Base-by-base conservation (phyloP, 1,284 basidiomycete species). In the Leccinum angustisporum region DNA sequence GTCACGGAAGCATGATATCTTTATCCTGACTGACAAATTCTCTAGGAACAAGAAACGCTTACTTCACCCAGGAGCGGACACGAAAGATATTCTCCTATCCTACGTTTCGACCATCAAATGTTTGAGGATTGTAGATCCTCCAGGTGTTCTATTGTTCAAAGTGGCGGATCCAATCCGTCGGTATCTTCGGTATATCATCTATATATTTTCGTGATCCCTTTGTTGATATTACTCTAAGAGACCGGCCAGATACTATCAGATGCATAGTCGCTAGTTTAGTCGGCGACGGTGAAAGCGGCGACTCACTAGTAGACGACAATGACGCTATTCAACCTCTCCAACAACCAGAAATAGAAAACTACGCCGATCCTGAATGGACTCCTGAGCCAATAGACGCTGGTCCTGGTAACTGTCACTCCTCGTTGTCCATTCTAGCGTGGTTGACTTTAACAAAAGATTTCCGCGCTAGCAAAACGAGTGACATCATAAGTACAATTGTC, bases 81-180 rank as follows among this genome's bases (percentile, higher is more conserved):
- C 97, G 0, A 92, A 92, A 68, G 87, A 94, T 66, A 96, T 99
- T 63, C 81, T 99, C 21, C 81, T 87, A 2, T 91, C 94, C 81
- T 99, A 99, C 75, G 93, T 98, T n/a, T 88, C 91, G 2, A 95
- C 94, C 1, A 98, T 99, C 70, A 90, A 91, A 65, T 95, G 93
- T 69, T 78, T 99, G 14, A 88, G 96, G 1, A 86, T 96, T 53
- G 80, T 99, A 31, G 97, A 99, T 73, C 93, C 95, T 1, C 90
- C 90, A 0, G 96, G 96, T 0, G 95, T 98, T 0, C 80, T 99
- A 3, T 80, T 99, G 4, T 94, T 91, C 79, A 92, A 95, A 69
- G 92, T 97, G 0, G 94, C 95, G 0, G 91, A 94, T 71, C 94
- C 94, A 0, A 95, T 97, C 50, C 83, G 95, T 51, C 81, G 86